Conservation (phyloP, 495 filamentous ascomycete species). For the Penicillium steckii region DNA sequence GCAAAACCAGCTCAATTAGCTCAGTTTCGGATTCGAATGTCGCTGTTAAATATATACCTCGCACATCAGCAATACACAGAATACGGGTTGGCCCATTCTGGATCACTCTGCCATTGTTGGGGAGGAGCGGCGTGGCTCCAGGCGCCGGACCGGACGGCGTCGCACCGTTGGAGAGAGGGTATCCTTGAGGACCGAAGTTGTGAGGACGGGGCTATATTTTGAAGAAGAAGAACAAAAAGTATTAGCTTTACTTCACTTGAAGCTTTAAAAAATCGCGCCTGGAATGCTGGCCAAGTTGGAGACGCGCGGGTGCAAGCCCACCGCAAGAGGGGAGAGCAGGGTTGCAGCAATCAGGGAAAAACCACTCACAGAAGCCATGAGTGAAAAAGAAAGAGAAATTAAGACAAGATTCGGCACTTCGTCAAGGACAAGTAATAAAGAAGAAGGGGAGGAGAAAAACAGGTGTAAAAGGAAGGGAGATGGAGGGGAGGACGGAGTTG, state of each 20-base stretch:
- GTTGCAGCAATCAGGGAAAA: slow-evolving; percentile 4
- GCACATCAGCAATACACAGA: slow-evolving; percentile 94
- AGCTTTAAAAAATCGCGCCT: neutral
- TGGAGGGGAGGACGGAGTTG: slow-evolving; percentile 21
- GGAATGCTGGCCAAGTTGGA: neutral
- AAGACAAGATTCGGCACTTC: slow-evolving; percentile 10
- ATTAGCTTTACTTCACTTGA: slow-evolving; percentile 3
- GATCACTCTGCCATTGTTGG: slow-evolving; percentile 71
- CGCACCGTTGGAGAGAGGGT: slow-evolving; percentile 50
- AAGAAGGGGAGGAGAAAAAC: slow-evolving; percentile 17
- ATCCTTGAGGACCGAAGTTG: slow-evolving; percentile 49
- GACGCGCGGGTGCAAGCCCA: slow-evolving; percentile 12
- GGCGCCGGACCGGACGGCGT: slow-evolving; percentile 45
- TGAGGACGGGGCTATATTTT: slow-evolving; percentile 43
- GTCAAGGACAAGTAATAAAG: slow-evolving; percentile 4
- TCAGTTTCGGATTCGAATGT: neutral
- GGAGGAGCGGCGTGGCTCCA: slow-evolving; percentile 55
- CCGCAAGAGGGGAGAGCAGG: slow-evolving; percentile 16
- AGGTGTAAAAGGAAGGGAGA: slow-evolving; percentile 20
- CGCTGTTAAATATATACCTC: slow-evolving; percentile 61
- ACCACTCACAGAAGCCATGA: slow-evolving; percentile 57
- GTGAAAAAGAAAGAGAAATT: slow-evolving; percentile 10
- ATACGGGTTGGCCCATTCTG: slow-evolving; percentile 83
- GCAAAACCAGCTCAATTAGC: slow-evolving; percentile 23
- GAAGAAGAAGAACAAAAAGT: slow-evolving; percentile 1